Conservation (phyloP, 2,329 filamentous ascomycete species). For the Elsinoe necatrix region DNA sequence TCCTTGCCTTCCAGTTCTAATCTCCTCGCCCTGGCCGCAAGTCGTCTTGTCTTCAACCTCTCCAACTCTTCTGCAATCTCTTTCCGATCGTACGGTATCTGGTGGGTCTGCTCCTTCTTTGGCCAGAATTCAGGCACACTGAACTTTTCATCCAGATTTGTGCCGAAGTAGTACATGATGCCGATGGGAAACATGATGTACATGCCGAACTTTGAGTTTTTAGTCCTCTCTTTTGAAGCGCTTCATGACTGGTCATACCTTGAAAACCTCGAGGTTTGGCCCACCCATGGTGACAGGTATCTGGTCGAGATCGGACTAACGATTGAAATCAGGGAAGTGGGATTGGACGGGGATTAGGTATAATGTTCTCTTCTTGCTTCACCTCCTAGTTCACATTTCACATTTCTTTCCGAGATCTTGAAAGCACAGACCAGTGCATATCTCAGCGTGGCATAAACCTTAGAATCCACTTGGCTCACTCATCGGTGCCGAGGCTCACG, state of each 20-base stretch:
- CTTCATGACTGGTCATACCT: constrained; percentile 47
- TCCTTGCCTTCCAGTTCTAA: constrained; percentile 32
- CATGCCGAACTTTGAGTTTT: constrained; percentile 71
- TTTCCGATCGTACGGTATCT: constrained; percentile 66
- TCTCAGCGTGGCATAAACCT: neutral
- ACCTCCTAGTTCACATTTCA: constrained; percentile 3
- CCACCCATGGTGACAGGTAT: constrained; percentile 65
- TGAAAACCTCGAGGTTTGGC: constrained; percentile 89
- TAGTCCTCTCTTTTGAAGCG: neutral
- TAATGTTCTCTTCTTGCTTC: neutral
- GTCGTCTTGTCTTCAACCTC: constrained; percentile 50
- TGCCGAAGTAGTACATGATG: constrained; percentile 99
- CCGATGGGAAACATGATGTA: constrained; percentile 98
- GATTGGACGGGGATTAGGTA: no score
- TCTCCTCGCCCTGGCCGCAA: constrained; percentile 41
- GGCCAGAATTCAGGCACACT: constrained; percentile 90
- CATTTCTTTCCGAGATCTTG: constrained; percentile 4
- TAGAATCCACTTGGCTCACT: constrained; percentile 2
- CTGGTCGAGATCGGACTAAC: no score
- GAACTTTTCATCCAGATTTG: constrained; percentile 91
- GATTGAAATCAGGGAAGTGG: no score
- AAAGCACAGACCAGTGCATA: neutral
- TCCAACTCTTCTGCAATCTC: constrained; percentile 78
- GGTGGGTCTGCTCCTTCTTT: constrained; percentile 65
- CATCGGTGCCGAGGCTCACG: constrained; percentile 1